Conservation (phyloP, 495 filamentous ascomycete species). For the Cercophora samala region DNA sequence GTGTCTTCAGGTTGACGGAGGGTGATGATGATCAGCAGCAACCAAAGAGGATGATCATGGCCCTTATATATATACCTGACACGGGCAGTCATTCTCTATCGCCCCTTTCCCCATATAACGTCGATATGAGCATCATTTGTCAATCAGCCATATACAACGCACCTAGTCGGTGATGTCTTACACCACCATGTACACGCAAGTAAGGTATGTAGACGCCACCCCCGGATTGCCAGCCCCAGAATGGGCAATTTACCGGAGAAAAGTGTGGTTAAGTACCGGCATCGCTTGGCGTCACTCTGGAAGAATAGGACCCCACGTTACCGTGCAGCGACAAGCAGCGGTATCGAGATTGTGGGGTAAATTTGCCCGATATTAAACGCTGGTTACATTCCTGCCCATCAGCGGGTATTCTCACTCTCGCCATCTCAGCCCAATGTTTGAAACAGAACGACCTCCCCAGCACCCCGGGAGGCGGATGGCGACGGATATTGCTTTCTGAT, state of each 20-base stretch:
- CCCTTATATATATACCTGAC: background rate
- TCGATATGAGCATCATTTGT: background rate
- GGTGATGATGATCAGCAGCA: constrained; percentile 6
- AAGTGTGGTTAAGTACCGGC: constrained; percentile 6
- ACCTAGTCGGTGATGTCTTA: background rate
- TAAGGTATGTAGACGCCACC: constrained; percentile 4
- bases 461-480: background rate
- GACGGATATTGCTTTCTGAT: background rate
- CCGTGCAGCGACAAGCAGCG: background rate
- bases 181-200: constrained; percentile 3
- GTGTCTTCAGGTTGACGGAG: background rate
- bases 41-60: background rate
- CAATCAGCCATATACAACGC: background rate
- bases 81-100: background rate
- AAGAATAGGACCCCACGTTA: constrained; percentile 7
- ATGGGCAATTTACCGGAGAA: constrained; percentile 7
- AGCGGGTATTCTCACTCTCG: background rate
- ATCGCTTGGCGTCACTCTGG: constrained; percentile 9
- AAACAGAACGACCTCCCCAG: background rate
- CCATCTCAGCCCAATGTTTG: background rate
- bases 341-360: constrained; percentile 5
- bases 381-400: background rate
- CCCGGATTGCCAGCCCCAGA: background rate
- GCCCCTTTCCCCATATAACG: background rate
- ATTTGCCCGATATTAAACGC: background rate